A percentile compares a stretch with the other conserved stretches of the same genome.
These are phyloP conservation scores for Polysphondylium violaceum DNA, from an alignment of 78 protist genomes.

Conservation along the genomic window DNA sequence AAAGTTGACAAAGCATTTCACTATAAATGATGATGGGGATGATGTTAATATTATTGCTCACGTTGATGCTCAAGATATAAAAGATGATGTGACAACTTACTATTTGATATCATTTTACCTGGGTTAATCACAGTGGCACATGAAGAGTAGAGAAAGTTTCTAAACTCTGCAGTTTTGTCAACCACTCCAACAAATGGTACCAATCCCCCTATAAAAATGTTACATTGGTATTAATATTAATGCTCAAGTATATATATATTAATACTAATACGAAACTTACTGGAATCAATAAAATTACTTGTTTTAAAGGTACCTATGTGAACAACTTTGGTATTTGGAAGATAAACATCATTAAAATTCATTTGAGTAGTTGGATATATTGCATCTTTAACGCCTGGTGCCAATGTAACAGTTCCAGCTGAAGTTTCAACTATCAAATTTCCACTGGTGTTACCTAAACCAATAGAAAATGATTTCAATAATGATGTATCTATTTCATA, in stretches of 20 bases:
- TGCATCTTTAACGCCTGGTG: background rate
- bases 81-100: too few species aligned
- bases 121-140: constrained; percentile 5
- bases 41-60: background rate
- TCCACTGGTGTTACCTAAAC: background rate
- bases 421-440: background rate
- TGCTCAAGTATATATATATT: background rate
- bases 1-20: constrained; percentile 3
- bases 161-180: background rate
- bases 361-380: background rate
- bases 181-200: background rate
- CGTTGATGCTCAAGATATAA: background rate
- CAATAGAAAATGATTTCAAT: background rate
- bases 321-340: background rate
- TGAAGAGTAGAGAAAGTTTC: background rate
- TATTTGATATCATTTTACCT: constrained; percentile 2
- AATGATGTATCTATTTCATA: background rate
- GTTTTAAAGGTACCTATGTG: background rate
- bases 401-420: background rate
- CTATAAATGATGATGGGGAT: background rate
- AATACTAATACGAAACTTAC: background rate
- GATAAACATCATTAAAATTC: background rate
- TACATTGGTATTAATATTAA: background rate
- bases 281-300: background rate
- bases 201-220: background rate